Percentiles rank a stretch among this genome's conserved stretches.
Conservation (phyloP, 2,329 filamentous ascomycete species). For the Lasiodiplodia theobromae region DNA sequence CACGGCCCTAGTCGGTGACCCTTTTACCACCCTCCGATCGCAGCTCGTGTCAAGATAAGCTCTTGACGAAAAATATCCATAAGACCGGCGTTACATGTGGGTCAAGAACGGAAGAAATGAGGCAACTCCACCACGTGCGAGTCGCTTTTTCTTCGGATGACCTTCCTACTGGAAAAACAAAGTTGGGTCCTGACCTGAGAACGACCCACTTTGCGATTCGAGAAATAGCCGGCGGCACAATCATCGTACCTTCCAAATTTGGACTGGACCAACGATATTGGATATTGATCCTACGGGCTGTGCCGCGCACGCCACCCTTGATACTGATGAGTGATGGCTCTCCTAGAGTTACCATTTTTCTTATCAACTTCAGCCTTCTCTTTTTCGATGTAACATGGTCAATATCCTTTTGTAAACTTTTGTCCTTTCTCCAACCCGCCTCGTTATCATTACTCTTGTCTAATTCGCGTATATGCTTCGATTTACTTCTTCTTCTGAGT, state of each 20-base stretch:
- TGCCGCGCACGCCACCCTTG: slow-evolving; percentile 14
- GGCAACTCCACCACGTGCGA: neutral
- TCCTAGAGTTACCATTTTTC: neutral
- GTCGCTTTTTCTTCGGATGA: neutral
- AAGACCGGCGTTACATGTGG: slow-evolving; percentile 17
- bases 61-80: slow-evolving; percentile 5
- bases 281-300: slow-evolving; percentile 24
- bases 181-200: slow-evolving; percentile 16
- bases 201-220: slow-evolving; percentile 11
- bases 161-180: slow-evolving; percentile 18
- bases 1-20: slow-evolving; percentile 14
- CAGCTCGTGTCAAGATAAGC: slow-evolving; percentile 23
- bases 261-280: slow-evolving; percentile 23
- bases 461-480: slow-evolving; percentile 7
- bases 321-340: slow-evolving; percentile 4
- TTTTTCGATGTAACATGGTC: neutral
- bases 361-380: neutral
- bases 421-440: neutral
- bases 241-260: slow-evolving; percentile 20
- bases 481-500: neutral
- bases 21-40: neutral
- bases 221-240: slow-evolving; percentile 11
- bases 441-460: neutral
- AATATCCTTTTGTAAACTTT: slow-evolving; percentile 8
- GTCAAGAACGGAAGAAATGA: slow-evolving; percentile 5